Evolutionary conservation across 805 yeast genomes (phyloP), one percentile per base, ranked within the genome.

Genomic region (Ogataea saltuana): DNA sequence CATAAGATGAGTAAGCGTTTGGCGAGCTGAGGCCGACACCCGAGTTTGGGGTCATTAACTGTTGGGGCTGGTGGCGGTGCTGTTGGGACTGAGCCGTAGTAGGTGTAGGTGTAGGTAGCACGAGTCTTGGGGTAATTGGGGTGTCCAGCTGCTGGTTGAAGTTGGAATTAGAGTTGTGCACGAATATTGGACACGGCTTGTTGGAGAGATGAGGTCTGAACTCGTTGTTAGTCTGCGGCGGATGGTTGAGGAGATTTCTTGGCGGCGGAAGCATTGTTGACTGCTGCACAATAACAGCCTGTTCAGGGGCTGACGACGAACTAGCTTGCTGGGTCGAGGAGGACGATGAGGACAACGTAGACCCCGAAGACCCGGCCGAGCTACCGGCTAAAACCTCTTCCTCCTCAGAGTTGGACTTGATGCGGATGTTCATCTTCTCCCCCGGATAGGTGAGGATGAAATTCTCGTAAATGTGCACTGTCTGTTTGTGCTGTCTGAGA

Each of bases 401-500:
- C 19, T 49, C 55, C 33, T 46, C 35, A 6, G 46, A 44, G 38
- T 42, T 41, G 13, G 42, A 55, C 37, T 58, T 54, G 19, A 60
- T 52, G 19, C 65, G 44, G 20, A 61, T 56, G 40, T 59, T 61
- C 30, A 60, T 50, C 41, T 61, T 61, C 43, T 60, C 63, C 28
- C 64, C 64, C 16, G 66, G 66, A 44, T 61, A 63, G 2, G 65
- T 56, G 12, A 61, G 40, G n/a, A 62, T 51, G 46, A 58, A 58
- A 41, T 60, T 61, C 49, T 76, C 79, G 51, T 70, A 70, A 33
- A 82, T 80, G 51, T 84, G 89, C 6, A 84, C 89, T 0, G 97
- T 85, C 59, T 88, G 95, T 47, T 85, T 84, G 67, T 89, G 97
- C 67, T 90, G 97, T 47, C 96, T 75, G 49, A 90, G 72, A 61